Evolutionary conservation across 1,139 yeast genomes (phyloP), one percentile per base, ranked within the genome.

Genomic region (Diutina neorugosa): DNA sequence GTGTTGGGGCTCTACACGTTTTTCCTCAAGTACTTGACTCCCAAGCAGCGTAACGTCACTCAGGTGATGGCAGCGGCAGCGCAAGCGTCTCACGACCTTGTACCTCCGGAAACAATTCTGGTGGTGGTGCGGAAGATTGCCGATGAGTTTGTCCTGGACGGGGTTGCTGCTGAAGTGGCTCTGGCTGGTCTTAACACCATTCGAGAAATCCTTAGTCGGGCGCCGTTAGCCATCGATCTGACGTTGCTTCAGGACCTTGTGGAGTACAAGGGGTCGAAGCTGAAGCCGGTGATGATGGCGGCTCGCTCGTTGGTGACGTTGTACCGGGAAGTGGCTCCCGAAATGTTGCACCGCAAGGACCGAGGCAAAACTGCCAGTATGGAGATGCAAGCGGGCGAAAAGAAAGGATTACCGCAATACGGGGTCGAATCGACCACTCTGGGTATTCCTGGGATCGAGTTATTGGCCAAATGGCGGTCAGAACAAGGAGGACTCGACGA

Each of bases 101-200:
- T 93, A 7, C 98, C 99, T 37, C 98, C 98, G 1, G 98, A 94
- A 65, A 81, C 82, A 14, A 80, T 93, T 55, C 73, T 78, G 52
- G 82, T 86, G 52, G 81, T 93, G 59, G 84, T 93, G 9, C 80
- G 96, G 56, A 93, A 91, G 65, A 84, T 93, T 61, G 98, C 98
- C 2, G 96, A 93, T 69, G 98, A 94, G 69, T 93, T 93, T 63
- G 97, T 93, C 51, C 87, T 96, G 61, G 98, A 93, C 65, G 98
- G 98, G 74, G 98, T 93, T 44, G 90, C 98, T 11, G 84, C 96
- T 23, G 97, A 93, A 69, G 98, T 91, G 54, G 97, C 98, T 12
- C 90, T 97, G 52, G 98, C 98, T 3, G 99, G 99, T 62, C 76
- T 93, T 58, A 93, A 93, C 67, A 88, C 98, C 5, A 91, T 93